Base-by-base conservation (phyloP, 108 stramenopile species). In the Nitzschia sp. region DNA sequence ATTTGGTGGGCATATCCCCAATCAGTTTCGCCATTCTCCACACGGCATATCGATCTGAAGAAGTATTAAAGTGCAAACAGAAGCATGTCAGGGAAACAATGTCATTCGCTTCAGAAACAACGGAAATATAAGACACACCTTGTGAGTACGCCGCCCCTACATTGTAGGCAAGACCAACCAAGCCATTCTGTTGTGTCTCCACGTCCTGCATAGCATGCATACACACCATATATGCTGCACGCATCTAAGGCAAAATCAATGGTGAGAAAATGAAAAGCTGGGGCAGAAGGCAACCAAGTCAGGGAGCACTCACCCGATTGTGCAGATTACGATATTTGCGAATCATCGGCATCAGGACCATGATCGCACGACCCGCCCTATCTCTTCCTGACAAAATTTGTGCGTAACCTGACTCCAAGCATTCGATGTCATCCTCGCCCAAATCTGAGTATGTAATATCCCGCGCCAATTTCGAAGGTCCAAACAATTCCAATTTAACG, bases 151-250 rank as follows among this genome's bases (percentile, higher is more conserved):
- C 49, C 4, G 49, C 49, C 11, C 75, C 75, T 17, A 76, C 61
- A 45, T 76, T 76, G 29, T 64, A 76, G 2, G 56, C 23, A 26
- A 76, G 55, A 25, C 42, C 54, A 21, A 76, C 68, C 21, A 76
- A 33, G 33, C 75, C 75, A 2, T 42, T 57, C 58, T 64, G 46
- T 35, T 69, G 75, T 23, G 75, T 69, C 47, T 68, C 67, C 0
- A 27, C 54, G 31, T 76, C 75, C 23, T 29, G 34, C 8, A 76
- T 49, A 0, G 68, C 72, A 47, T 45, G 54, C 72, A 74, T 74
- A 33, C 49, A n/a, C 5, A 74, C 56, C 17, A 66, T 21, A 35
- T 66, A 74, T 13, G 48, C 62, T n/a, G 72, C 56, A 21, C 72
- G 72, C 26, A 32, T 28, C 64, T 72, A 58, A 31, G 13, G n/a